Conservation (phyloP, 495 filamentous ascomycete species). For the Bathelium albidoporum region DNA sequence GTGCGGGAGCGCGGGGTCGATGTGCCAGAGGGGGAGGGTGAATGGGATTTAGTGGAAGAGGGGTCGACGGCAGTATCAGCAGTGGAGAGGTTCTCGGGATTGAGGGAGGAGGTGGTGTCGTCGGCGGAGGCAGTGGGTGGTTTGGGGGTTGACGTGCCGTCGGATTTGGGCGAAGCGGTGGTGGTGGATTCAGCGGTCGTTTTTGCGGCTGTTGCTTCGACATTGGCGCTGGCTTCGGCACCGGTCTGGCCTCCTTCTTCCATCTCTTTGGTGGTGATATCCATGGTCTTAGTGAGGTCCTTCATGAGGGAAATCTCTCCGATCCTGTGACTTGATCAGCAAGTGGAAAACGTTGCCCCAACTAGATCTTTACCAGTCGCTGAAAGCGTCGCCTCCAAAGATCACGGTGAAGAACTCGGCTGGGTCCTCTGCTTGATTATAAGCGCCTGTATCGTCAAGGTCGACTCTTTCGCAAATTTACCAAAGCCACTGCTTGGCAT, state of each 20-base stretch:
- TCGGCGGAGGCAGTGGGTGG: slow-evolving; percentile 16
- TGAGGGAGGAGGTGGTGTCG: slow-evolving; percentile 12
- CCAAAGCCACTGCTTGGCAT: slow-evolving; percentile 83
- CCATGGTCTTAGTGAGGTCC: slow-evolving; percentile 37
- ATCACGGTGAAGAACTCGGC: slow-evolving; percentile 98
- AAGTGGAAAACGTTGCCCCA: not conserved
- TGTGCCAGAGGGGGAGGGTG: slow-evolving; percentile 47
- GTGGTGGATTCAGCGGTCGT: slow-evolving; percentile 31
- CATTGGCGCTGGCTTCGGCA: slow-evolving; percentile 16
- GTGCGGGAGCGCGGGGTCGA: slow-evolving; percentile 54
- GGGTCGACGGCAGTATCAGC: not conserved
- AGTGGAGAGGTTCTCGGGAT: not conserved
- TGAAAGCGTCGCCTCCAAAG: slow-evolving; percentile 93
- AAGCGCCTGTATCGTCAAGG: slow-evolving; percentile 14
- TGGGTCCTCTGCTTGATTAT: slow-evolving; percentile 58
- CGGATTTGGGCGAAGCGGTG: slow-evolving; percentile 7
- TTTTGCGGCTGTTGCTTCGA: slow-evolving; percentile 36
- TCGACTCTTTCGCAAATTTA: slow-evolving; percentile 19
- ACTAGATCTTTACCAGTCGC: slow-evolving; percentile 37
- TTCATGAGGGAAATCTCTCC: slow-evolving; percentile 38
- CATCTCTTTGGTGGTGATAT: slow-evolving; percentile 32
- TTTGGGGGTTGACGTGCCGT: slow-evolving; percentile 8
- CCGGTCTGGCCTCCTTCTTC: slow-evolving; percentile 28
- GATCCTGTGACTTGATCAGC: slow-evolving; percentile 25
- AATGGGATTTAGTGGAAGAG: slow-evolving; percentile 10